A percentile compares a stretch with the other conserved stretches of the same genome.
Evolutionary conservation across 1,139 yeast species (phyloP).

Genomic region (Casaregolazyma lundiana): DNA sequence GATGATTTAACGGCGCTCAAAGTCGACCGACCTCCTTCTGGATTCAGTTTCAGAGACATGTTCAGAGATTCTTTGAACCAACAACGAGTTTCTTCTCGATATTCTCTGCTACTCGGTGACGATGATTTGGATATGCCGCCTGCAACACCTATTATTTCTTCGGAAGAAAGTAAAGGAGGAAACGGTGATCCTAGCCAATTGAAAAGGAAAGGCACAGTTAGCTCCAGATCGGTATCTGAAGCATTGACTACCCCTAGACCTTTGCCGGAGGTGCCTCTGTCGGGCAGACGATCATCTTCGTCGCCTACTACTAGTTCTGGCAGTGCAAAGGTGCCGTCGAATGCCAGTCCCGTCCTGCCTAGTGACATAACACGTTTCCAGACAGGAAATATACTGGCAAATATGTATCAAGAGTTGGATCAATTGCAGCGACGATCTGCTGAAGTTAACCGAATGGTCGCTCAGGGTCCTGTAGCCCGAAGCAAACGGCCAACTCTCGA

Average conservation of each 20-base stretch:
- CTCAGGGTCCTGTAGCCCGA: neutral
- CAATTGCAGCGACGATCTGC: constrained; percentile 27
- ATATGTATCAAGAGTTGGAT: constrained; percentile 29
- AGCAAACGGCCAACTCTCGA: neutral
- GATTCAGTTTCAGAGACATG: constrained; percentile 9
- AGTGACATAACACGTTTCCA: constrained; percentile 16
- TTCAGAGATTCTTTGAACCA: constrained; percentile 10
- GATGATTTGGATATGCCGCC: neutral
- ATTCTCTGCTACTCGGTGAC: constrained; percentile 12
- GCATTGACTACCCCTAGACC: constrained; percentile 14
- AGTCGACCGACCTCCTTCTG: constrained; percentile 6
- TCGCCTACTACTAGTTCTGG: constrained; percentile 6
- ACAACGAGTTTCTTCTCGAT: constrained; percentile 8
- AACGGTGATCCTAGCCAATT: neutral
- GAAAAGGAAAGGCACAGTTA: constrained; percentile 2
- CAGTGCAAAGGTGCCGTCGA: neutral
- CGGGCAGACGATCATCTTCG: constrained; percentile 10
- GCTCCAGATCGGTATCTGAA: constrained; percentile 7
- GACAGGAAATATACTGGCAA: constrained; percentile 25
- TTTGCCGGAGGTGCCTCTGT: constrained; percentile 12
- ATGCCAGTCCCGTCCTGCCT: neutral
- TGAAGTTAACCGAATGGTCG: constrained; percentile 5
- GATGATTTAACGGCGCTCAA: neutral
- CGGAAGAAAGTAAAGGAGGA: neutral
- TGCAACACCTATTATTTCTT: neutral